These are phyloP conservation scores for Phytopythium montanum DNA, from an alignment of 352 stramenopile genomes.

Conservation along the genomic window DNA sequence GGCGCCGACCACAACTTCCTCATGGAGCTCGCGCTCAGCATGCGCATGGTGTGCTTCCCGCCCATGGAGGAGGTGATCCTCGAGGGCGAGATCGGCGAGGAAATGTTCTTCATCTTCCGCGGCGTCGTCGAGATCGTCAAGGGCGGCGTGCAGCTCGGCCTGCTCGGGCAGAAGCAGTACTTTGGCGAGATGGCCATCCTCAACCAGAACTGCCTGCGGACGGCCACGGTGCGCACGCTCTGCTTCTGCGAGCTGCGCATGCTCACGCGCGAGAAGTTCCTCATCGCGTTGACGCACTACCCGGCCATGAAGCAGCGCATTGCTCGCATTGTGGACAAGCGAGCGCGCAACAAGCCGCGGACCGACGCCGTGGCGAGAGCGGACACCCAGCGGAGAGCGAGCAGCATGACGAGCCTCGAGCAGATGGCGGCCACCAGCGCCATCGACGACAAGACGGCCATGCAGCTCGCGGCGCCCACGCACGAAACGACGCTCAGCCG, in stretches of 20 bases:
- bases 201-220: constrained; percentile 68
- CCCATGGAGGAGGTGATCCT: constrained; percentile 77
- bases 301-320: constrained; percentile 77
- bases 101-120: constrained; percentile 88
- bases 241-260: constrained; percentile 83
- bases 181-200: constrained; percentile 85
- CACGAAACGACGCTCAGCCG: constrained; percentile 57
- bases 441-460: constrained; percentile 49
- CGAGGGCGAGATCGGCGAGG: constrained; percentile 75
- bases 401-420: constrained; percentile 40
- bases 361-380: constrained; percentile 4
- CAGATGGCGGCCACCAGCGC: constrained; percentile 43
- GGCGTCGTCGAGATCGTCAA: constrained; percentile 70
- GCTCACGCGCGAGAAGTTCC: constrained; percentile 75
- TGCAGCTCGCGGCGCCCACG: constrained; percentile 38
- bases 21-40: constrained; percentile 77
- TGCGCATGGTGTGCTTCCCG: constrained; percentile 82
- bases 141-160: constrained; percentile 48
- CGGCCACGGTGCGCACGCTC: constrained; percentile 64
- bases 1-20: constrained; percentile 78
- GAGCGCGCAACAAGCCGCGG: constrained; percentile 36
- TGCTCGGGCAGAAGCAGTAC: constrained; percentile 79
- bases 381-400: constrained; percentile 10
- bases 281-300: constrained; percentile 68
- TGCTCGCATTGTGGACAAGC: constrained; percentile 70